Percentiles rank a stretch among this genome's conserved stretches.
Evolutionary conservation across 2,329 filamentous ascomycete species (phyloP).

Genomic region (Ophiostoma ips): DNA sequence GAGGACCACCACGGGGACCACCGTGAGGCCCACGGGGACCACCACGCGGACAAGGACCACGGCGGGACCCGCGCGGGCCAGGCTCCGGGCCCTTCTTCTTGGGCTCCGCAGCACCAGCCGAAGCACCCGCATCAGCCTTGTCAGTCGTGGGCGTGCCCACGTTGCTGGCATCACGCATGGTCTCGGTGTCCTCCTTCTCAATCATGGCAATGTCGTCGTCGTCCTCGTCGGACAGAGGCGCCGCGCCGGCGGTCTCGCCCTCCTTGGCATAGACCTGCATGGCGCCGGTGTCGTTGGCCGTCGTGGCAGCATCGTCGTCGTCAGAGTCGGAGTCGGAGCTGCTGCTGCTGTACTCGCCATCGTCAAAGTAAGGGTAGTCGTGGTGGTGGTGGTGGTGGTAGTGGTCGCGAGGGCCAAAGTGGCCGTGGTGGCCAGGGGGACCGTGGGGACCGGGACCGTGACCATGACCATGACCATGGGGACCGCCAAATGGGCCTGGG

Average conservation of each 20-base stretch:
- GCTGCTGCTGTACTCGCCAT: not conserved
- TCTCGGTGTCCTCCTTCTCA: constrained; percentile 21
- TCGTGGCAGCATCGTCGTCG: constrained; percentile 8
- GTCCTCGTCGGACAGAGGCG: constrained; percentile 5
- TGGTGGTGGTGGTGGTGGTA: not conserved
- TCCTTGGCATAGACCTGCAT: constrained; percentile 5
- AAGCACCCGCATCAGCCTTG: not conserved
- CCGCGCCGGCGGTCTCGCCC: not conserved
- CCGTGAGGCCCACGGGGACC: not conserved
- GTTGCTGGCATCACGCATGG: not conserved
- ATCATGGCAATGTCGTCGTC: constrained; percentile 13
- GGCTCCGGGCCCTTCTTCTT: not conserved
- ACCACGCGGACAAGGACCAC: not conserved
- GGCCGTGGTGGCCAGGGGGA: not conserved
- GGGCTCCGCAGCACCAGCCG: not conserved
- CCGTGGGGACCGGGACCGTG: not conserved
- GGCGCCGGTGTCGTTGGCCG: constrained; percentile 8
- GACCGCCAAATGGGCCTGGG: not conserved
- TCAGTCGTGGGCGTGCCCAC: constrained; percentile 8
- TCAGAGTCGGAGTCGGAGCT: too few species aligned
- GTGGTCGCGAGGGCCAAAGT: not conserved
- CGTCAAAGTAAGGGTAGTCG: not conserved
- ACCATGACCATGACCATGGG: not conserved
- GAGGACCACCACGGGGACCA: not conserved
- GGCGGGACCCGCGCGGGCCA: not conserved